Conservation (phyloP, 495 filamentous ascomycete genomes). For the Aspergillus kassunensis region DNA sequence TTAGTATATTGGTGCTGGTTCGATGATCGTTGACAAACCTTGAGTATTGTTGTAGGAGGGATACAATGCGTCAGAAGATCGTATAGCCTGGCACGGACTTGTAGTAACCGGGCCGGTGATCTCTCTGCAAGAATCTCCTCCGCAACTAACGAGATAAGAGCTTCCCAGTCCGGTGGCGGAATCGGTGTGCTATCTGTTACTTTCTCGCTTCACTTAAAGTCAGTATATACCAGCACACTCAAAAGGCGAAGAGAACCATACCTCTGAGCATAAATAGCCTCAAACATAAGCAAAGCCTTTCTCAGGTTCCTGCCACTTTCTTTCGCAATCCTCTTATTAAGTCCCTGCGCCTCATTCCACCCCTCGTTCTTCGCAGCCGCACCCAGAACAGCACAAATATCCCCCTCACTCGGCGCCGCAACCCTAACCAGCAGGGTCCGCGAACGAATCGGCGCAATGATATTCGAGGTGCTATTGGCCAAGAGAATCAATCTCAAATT, state of each 20-base stretch:
- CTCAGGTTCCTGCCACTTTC: constrained; percentile 91
- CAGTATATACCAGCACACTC: background rate
- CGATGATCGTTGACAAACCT: constrained; percentile 51
- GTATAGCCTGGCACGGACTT: constrained; percentile 88
- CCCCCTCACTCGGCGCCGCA: constrained; percentile 76
- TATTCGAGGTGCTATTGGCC: constrained; percentile 93
- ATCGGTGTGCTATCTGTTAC: constrained; percentile 83
- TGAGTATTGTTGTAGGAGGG: constrained; percentile 84
- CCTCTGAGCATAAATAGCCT: constrained; percentile 96
- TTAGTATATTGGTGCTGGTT: too few species aligned
- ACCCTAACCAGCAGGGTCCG: constrained; percentile 88
- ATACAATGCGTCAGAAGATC: constrained; percentile 97
- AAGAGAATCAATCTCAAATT: constrained; percentile 88
- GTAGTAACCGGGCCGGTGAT: constrained; percentile 77
- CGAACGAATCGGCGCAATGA: constrained; percentile 92
- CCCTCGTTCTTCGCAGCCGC: constrained; percentile 73
- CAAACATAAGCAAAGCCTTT: constrained; percentile 87
- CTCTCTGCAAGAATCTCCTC: constrained; percentile 90
- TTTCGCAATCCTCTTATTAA: constrained; percentile 81
- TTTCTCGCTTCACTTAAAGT: constrained; percentile 64
- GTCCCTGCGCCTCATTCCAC: constrained; percentile 61
- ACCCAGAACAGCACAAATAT: constrained; percentile 76
- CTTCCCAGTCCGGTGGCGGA: constrained; percentile 94
- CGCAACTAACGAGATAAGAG: constrained; percentile 78
- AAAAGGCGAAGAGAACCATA: constrained; percentile 27